Evolutionary conservation across 2,329 filamentous ascomycete species (phyloP).

Genomic region (Paramyrothecium roridum): DNA sequence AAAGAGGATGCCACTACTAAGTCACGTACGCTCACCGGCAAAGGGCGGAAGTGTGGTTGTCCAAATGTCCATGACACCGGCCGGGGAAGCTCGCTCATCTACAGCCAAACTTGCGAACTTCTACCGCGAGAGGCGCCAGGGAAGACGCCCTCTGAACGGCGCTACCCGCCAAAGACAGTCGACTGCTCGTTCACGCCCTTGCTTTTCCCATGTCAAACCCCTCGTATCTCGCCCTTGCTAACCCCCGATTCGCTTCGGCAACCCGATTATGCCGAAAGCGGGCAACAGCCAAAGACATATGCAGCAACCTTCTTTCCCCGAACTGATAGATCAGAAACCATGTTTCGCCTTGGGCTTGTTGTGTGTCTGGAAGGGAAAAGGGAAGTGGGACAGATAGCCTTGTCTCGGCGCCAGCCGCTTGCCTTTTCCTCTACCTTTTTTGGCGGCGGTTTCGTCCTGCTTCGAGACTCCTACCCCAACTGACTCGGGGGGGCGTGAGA

Average conservation of each 20-base stretch:
- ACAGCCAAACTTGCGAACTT: no score
- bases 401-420: not conserved
- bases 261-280: not conserved
- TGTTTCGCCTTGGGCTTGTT: not conserved
- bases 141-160: not conserved
- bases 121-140: no score
- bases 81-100: no score
- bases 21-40: no score
- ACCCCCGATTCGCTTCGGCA: not conserved
- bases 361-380: not conserved
- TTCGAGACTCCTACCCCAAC: not conserved
- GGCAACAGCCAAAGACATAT: not conserved
- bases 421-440: not conserved
- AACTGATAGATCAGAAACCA: not conserved
- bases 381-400: not conserved
- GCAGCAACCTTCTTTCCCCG: not conserved
- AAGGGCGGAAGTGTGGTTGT: no score
- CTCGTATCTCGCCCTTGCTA: not conserved
- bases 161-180: not conserved
- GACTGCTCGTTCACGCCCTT: no score
- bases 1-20: no score
- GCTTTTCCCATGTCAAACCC: not conserved
- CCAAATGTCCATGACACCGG: no score
- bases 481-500: not conserved
- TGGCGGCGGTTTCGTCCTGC: not conserved